Conservation (phyloP, 2,329 filamentous ascomycete genomes). For the Colletotrichum somersetense region DNA sequence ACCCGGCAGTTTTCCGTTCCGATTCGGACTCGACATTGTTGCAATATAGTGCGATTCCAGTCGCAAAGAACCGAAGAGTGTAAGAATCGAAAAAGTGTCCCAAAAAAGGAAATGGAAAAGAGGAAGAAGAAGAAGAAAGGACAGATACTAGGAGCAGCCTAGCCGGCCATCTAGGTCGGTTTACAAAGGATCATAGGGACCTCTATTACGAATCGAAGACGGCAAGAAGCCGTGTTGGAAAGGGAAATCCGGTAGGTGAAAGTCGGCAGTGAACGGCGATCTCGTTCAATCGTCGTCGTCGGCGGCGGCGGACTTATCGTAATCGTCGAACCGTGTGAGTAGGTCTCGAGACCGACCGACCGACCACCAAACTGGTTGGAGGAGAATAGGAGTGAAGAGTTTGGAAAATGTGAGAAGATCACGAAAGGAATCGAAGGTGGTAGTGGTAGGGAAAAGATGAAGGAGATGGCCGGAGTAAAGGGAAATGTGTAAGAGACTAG, state of each 20-base stretch:
- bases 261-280: not conserved
- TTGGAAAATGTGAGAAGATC: constrained; percentile 14
- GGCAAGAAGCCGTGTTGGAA: constrained; percentile 13
- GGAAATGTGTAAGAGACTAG: constrained; percentile 22
- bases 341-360: not conserved
- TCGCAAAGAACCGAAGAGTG: constrained; percentile 51
- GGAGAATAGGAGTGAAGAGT: constrained; percentile 3
- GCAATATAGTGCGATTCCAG: constrained; percentile 58
- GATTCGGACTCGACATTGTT: constrained; percentile 57
- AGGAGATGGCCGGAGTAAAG: constrained; percentile 17
- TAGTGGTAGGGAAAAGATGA: constrained; percentile 16
- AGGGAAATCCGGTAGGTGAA: not conserved
- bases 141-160: constrained; percentile 45
- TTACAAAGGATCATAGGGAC: constrained; percentile 33
- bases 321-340: constrained; percentile 5
- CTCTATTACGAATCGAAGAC: constrained; percentile 24
- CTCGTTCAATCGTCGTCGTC: constrained; percentile 2
- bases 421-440: constrained; percentile 22
- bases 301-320: not conserved
- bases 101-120: constrained; percentile 41
- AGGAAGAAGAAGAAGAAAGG: constrained; percentile 32
- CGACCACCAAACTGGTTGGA: constrained; percentile 7
- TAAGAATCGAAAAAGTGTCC: constrained; percentile 22
- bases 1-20: constrained; percentile 52
- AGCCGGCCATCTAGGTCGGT: constrained; percentile 41